Percentiles rank a stretch among this genome's conserved stretches.
phyloP scores from a whole-genome alignment of 2,329 filamentous ascomycete genomes.

The Dactylellina sp. region DNA sequence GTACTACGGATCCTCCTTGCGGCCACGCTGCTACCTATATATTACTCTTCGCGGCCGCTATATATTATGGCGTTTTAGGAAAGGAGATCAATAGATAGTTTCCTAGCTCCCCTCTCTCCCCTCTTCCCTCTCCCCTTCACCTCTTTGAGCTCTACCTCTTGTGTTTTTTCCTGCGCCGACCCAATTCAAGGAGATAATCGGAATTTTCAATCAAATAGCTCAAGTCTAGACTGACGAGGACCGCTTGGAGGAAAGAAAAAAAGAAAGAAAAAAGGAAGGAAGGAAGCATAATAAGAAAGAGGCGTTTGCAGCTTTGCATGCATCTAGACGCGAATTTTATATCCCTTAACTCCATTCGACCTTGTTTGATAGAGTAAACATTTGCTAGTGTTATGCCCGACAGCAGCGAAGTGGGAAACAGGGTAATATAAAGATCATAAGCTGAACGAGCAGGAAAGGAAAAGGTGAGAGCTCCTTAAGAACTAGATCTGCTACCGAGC shows the following conservation, averaged over 20 bases:
- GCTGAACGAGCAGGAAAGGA: too few species aligned
- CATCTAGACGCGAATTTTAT: conserved; percentile 8
- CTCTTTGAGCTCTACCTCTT: too few species aligned
- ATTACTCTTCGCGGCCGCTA: neutral
- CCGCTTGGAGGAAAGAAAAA: neutral
- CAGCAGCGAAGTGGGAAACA: neutral
- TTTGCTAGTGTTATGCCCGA: neutral
- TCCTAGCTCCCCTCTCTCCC: too few species aligned
- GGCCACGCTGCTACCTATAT: neutral
- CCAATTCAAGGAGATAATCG: too few species aligned
- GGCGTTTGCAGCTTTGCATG: too few species aligned
- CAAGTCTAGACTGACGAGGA: too few species aligned
- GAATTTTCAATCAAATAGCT: too few species aligned
- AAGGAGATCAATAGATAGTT: too few species aligned
- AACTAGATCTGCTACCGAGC: neutral
- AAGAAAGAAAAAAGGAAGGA: neutral
- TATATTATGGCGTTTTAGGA: neutral
- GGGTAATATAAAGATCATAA: neutral
- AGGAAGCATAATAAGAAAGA: neutral
- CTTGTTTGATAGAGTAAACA: neutral
- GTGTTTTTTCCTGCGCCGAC: too few species aligned
- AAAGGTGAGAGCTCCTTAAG: neutral
- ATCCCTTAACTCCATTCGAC: conserved; percentile 49
- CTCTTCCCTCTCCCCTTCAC: too few species aligned
- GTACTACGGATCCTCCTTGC: neutral